phyloP scores from a whole-genome alignment of 192 early-diverging fungal species.

The Coemansia sp. region DNA sequence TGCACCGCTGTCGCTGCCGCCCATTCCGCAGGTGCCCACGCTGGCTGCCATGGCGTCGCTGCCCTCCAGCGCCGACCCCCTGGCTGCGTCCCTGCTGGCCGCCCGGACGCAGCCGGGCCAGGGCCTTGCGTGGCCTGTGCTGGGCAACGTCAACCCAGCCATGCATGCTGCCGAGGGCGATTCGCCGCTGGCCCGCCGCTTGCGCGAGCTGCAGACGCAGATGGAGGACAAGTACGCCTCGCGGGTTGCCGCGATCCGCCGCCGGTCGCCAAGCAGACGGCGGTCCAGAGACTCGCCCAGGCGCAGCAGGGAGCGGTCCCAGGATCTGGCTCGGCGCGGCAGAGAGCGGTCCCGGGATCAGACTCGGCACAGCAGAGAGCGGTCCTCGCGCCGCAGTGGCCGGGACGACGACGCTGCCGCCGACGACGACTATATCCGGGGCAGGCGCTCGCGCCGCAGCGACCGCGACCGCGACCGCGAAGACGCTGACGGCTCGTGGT shows the following conservation, averaged over 20 bases:
- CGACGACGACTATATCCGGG: constrained; percentile 6
- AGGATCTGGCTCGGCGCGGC: neutral
- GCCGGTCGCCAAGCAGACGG: constrained; percentile 6
- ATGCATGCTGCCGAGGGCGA: neutral
- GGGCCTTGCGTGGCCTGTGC: constrained; percentile 36
- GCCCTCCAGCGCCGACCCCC: constrained; percentile 16
- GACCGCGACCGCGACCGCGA: constrained; percentile 9
- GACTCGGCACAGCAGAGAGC: neutral
- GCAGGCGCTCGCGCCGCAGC: neutral
- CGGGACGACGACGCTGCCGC: neutral
- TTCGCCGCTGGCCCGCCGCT: neutral
- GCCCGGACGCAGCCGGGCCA: neutral
- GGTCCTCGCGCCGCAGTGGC: neutral
- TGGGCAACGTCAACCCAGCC: constrained; percentile 12
- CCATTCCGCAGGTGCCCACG: constrained; percentile 14
- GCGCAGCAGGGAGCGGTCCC: neutral
- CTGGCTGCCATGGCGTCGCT: constrained; percentile 33
- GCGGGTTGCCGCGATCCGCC: neutral
- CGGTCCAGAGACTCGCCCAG: too few relatives aligned
- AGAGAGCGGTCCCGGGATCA: neutral
- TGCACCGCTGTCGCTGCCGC: too few relatives aligned
- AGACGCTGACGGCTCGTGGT: constrained; percentile 1
- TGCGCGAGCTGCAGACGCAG: constrained; percentile 14
- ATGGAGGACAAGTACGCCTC: neutral
- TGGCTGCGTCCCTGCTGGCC: too few relatives aligned